These are phyloP conservation scores for Glycine soja DNA, from an alignment of 306 rosid genomes.

Conservation along the genomic window DNA sequence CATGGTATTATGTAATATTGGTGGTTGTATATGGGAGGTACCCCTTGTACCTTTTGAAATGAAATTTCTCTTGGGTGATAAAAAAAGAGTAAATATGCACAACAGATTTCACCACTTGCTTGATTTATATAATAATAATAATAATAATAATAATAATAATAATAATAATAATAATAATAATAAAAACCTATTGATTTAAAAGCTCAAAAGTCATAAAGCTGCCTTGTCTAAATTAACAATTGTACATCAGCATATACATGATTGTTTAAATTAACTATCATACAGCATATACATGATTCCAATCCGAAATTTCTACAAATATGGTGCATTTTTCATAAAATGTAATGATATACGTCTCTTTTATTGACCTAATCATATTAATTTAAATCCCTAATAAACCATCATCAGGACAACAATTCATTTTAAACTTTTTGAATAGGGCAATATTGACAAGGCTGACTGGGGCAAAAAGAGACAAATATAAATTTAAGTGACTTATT, in stretches of 20 bases:
- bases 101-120: conserved; percentile 28
- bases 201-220: conserved; percentile 7
- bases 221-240: no score
- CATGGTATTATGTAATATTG: no score
- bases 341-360: neutral
- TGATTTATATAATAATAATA: conserved; percentile 2
- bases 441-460: neutral
- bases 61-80: no score
- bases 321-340: neutral
- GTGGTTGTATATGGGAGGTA: no score
- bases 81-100: neutral
- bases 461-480: neutral
- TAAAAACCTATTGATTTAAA: neutral
- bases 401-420: conserved; percentile 4
- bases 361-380: neutral
- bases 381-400: conserved; percentile 2
- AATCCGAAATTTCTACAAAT: conserved; percentile 14
- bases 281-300: neutral
- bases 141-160: no score
- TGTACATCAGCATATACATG: no score
- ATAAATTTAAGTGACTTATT: neutral
- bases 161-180: no score
- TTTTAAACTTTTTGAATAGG: conserved; percentile 33
- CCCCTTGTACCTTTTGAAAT: no score
- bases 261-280: neutral